phyloP scores from a whole-genome alignment of 768 basidiomycete genomes.

The Trametes cinnabarina region DNA sequence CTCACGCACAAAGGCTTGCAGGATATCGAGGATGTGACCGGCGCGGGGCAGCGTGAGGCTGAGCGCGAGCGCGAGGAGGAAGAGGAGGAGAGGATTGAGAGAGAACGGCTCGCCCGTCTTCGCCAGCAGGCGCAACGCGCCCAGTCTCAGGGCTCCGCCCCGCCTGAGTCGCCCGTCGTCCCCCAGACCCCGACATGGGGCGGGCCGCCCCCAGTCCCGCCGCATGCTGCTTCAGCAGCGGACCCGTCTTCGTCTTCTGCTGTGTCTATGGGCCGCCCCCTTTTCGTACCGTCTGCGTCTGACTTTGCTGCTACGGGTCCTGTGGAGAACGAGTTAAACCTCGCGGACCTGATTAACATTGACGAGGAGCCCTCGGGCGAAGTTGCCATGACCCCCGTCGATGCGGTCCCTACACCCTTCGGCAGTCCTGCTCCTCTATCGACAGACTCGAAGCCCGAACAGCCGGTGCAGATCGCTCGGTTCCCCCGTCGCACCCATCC shows the following conservation, averaged over 20 bases:
- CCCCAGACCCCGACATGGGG: constrained; percentile 51
- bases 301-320: constrained; percentile 33
- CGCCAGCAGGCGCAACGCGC: constrained; percentile 40
- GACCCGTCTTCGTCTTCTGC: constrained; percentile 26
- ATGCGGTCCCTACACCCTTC: constrained; percentile 12
- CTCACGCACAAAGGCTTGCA: constrained; percentile 92
- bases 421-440: constrained; percentile 4
- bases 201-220: constrained; percentile 55
- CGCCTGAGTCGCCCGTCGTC: constrained; percentile 68
- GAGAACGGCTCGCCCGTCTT: constrained; percentile 65
- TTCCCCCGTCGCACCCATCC: not conserved
- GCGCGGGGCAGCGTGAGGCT: constrained; percentile 44
- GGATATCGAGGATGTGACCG: constrained; percentile 80
- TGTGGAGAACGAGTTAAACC: constrained; percentile 64
- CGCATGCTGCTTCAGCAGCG: constrained; percentile 38
- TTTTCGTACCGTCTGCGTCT: constrained; percentile 39
- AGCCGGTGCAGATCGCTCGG: not conserved
- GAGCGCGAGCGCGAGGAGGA: constrained; percentile 58
- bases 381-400: constrained; percentile 23
- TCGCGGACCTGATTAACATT: constrained; percentile 75
- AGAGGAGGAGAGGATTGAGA: constrained; percentile 57
- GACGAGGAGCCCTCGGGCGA: constrained; percentile 58
- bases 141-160: constrained; percentile 53
- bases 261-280: constrained; percentile 28
- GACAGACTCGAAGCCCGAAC: not conserved